Evolutionary conservation across 2,329 filamentous ascomycete genomes (phyloP).

Genomic region (Epichloe uncinata): DNA sequence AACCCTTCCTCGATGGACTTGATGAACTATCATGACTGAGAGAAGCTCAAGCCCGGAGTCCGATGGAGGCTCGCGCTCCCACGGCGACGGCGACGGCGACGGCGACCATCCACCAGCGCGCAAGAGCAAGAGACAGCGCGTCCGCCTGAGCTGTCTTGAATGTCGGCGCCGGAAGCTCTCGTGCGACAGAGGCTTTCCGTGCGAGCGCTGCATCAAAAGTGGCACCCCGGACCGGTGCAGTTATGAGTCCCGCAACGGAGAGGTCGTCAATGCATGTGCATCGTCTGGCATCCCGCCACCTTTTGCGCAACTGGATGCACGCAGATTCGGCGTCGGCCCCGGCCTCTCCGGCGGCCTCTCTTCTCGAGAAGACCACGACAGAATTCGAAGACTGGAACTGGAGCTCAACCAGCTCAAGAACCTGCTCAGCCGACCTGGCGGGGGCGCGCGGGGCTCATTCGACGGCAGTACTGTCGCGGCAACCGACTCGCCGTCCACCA

Average conservation of each 20-base stretch:
- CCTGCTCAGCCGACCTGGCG: conserved; percentile 31
- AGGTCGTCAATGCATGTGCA: conserved; percentile 34
- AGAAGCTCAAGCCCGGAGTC: conserved; percentile 28
- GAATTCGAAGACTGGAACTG: conserved; percentile 45
- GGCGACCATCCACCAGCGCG: conserved; percentile 28
- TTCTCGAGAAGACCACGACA: conserved; percentile 37
- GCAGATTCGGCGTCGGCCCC: no score
- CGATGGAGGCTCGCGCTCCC: conserved; percentile 16
- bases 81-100: conserved; percentile 14
- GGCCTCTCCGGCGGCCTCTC: conserved; percentile 16
- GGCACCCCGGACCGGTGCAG: conserved; percentile 47
- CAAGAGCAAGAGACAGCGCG: conserved; percentile 46
- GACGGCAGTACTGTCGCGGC: conserved; percentile 38
- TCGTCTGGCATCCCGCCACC: conserved; percentile 31
- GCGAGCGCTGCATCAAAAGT: conserved; percentile 48
- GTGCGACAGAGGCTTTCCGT: conserved; percentile 48
- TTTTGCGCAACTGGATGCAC: conserved; percentile 27
- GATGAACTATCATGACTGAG: conserved; percentile 12
- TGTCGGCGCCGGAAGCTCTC: conserved; percentile 48
- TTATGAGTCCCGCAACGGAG: conserved; percentile 43
- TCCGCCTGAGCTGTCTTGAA: conserved; percentile 46
- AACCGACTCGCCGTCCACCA: conserved; percentile 30
- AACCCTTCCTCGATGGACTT: no score
- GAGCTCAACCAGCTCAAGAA: conserved; percentile 44
- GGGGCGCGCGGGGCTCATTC: conserved; percentile 22